These are phyloP conservation scores for Penicillium sp. DNA, from an alignment of 2,329 filamentous ascomycete species.

Conservation along the genomic window DNA sequence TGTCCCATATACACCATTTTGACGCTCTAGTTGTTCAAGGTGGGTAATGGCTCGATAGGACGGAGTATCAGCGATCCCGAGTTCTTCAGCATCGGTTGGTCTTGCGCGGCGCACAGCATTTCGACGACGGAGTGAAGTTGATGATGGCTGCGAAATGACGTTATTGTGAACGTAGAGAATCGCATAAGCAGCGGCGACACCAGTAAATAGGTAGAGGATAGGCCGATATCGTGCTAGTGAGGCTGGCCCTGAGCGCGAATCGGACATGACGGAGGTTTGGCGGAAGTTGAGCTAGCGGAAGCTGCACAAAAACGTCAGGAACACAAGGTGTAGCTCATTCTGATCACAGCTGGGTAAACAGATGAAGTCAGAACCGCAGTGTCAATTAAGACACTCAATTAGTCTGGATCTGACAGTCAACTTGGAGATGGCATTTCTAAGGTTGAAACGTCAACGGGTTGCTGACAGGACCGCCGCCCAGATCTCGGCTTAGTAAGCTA, in stretches of 20 bases:
- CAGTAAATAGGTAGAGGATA: constrained; percentile 43
- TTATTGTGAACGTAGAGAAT: constrained; percentile 42
- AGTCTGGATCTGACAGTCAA: not conserved
- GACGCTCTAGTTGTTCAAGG: constrained; percentile 41
- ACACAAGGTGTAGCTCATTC: constrained; percentile 20
- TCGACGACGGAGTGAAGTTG: constrained; percentile 39
- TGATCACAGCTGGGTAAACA: not conserved
- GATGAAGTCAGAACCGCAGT: not conserved
- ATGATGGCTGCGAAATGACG: constrained; percentile 27
- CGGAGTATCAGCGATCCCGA: constrained; percentile 30
- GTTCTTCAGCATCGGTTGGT: constrained; percentile 29
- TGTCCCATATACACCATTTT: constrained; percentile 45
- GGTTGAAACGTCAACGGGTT: constrained; percentile 1
- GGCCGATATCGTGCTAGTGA: constrained; percentile 43
- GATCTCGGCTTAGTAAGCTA: not conserved
- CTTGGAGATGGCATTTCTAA: not conserved
- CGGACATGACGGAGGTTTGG: constrained; percentile 34
- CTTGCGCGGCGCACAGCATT: constrained; percentile 41
- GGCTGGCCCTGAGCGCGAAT: constrained; percentile 31
- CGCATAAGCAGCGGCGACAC: constrained; percentile 44
- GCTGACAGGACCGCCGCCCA: not conserved
- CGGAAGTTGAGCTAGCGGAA: constrained; percentile 19
- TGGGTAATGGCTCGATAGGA: constrained; percentile 41
- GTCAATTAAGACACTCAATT: not conserved
- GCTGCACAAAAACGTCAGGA: constrained; percentile 15